Evolutionary conservation across 2,329 filamentous ascomycete genomes (phyloP).

Genomic region (Ascochyta viciae-villosae): DNA sequence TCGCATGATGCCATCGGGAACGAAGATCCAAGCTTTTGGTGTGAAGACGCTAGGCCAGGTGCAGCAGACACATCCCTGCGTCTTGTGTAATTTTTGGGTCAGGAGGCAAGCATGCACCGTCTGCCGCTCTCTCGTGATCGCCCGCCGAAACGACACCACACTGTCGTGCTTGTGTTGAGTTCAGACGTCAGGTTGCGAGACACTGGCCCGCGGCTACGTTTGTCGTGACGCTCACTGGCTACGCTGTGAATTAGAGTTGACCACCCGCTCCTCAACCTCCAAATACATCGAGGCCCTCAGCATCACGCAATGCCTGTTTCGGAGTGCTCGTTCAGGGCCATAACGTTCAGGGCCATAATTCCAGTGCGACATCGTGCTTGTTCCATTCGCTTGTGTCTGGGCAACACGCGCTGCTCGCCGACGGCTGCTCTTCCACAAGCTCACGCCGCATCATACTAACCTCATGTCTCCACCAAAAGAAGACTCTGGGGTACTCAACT

Average conservation of each 20-base stretch:
- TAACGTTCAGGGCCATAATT: slow-evolving; percentile 2
- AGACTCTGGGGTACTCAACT: slow-evolving; percentile 27
- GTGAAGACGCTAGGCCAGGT: slow-evolving; percentile 27
- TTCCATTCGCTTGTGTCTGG: slow-evolving; percentile 3
- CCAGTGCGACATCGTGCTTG: slow-evolving; percentile 1
- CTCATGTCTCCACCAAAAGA: slow-evolving; percentile 22
- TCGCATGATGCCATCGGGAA: slow-evolving; percentile 39
- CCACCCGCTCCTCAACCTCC: slow-evolving; percentile 7
- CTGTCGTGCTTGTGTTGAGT: slow-evolving; percentile 14
- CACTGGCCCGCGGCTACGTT: slow-evolving; percentile 8
- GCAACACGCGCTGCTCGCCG: slow-evolving; percentile 22
- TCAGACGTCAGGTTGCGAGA: slow-evolving; percentile 21
- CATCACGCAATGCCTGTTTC: slow-evolving; percentile 13
- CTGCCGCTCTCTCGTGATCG: slow-evolving; percentile 42
- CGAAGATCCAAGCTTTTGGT: slow-evolving; percentile 35
- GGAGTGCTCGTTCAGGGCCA: neutral
- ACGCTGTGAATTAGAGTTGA: slow-evolving; percentile 12
- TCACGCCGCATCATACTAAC: slow-evolving; percentile 24
- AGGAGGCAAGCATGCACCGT: slow-evolving; percentile 41
- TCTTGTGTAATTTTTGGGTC: slow-evolving; percentile 39
- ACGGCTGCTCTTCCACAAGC: slow-evolving; percentile 15
- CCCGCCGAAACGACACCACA: slow-evolving; percentile 18
- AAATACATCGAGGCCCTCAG: neutral
- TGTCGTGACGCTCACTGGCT: neutral
- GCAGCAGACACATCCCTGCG: slow-evolving; percentile 30